Evolutionary conservation across 2,329 filamentous ascomycete genomes (phyloP).

Genomic region (Bipolaris victoriae): DNA sequence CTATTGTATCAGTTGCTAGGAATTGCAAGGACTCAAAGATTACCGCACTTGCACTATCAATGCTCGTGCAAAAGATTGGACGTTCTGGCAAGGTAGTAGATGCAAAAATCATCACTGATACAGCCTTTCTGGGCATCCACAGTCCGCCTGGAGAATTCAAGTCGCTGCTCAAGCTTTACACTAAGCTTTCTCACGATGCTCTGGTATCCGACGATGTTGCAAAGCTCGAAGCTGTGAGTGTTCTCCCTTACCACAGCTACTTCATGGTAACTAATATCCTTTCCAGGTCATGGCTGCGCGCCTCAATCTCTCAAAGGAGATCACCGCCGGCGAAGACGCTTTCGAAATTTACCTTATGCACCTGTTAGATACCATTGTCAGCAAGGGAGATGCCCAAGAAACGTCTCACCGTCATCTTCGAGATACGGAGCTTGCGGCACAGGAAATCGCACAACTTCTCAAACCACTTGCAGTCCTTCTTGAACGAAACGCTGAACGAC

Average conservation of each 20-base stretch:
- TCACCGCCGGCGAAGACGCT: conserved; percentile 71
- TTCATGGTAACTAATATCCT: conserved; percentile 7
- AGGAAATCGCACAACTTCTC: conserved; percentile 86
- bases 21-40: conserved; percentile 88
- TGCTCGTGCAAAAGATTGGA: conserved; percentile 93
- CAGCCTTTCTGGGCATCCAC: conserved; percentile 76
- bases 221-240: conserved; percentile 73
- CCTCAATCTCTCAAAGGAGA: conserved; percentile 74
- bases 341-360: conserved; percentile 85
- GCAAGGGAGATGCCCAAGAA: conserved; percentile 84
- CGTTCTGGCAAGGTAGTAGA: conserved; percentile 83
- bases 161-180: conserved; percentile 82
- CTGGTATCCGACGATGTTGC: conserved; percentile 70
- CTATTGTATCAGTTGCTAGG: conserved; percentile 87
- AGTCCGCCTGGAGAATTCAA: conserved; percentile 84
- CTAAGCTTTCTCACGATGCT: conserved; percentile 74
- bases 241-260: not conserved
- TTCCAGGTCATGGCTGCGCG: conserved; percentile 76
- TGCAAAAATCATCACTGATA: conserved; percentile 81
- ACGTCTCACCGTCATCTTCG: conserved; percentile 72
- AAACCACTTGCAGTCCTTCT: conserved; percentile 87
- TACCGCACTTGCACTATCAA: conserved; percentile 87
- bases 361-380: conserved; percentile 84
- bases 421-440: conserved; percentile 81
- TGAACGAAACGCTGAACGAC: conserved; percentile 57